Evolutionary conservation across 345 rosid genomes (phyloP).

Genomic region (Rhizophora mangle): DNA sequence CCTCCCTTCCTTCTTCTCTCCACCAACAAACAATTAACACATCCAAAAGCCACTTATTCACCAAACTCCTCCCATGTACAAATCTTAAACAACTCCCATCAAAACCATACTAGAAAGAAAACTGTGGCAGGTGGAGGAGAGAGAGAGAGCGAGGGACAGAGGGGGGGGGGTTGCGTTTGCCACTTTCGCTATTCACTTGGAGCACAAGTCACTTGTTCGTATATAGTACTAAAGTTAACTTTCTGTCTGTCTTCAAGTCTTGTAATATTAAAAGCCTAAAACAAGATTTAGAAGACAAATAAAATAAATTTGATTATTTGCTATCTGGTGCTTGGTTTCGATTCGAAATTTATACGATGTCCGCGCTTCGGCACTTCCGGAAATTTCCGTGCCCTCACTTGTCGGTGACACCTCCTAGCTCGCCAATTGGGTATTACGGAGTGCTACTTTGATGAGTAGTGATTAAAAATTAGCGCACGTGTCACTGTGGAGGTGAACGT

Average conservation of each 20-base stretch:
- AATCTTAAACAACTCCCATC: conserved; percentile 5
- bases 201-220: conserved; percentile 54
- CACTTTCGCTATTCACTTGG: conserved; percentile 52
- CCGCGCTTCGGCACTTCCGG: neutral
- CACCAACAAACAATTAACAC: conserved; percentile 8
- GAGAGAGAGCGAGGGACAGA: neutral
- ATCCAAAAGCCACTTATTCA: conserved; percentile 7
- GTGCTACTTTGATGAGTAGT: neutral
- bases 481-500: neutral
- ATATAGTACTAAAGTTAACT: too few species aligned
- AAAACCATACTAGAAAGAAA: neutral
- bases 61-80: conserved; percentile 6
- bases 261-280: neutral
- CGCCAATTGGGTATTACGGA: neutral
- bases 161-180: conserved; percentile 10
- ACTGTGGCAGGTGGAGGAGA: neutral
- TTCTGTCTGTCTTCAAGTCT: neutral
- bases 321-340: conserved; percentile 23
- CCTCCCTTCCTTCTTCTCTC: conserved; percentile 18
- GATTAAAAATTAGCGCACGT: neutral
- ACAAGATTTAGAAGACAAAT: neutral
- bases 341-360: neutral
- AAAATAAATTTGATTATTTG: conserved; percentile 2
- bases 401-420: conserved; percentile 7
- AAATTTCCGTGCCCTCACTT: neutral